Percentiles rank a stretch among this genome's conserved stretches.
phyloP scores from a whole-genome alignment of 2,329 filamentous ascomycete genomes.

The Nothopassalora personata region DNA sequence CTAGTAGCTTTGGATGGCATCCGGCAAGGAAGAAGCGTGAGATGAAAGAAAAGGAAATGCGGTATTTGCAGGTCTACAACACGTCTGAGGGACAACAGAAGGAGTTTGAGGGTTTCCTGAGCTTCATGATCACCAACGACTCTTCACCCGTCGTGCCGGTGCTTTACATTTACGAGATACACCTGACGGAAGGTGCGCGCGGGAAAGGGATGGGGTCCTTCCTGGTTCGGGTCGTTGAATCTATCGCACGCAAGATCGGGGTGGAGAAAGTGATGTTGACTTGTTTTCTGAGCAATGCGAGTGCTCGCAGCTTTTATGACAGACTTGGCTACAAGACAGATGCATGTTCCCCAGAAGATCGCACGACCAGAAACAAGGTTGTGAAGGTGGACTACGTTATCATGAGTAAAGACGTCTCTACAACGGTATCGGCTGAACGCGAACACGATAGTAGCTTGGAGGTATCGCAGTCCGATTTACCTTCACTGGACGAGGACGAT shows the following conservation, averaged over 20 bases:
- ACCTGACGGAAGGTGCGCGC: constrained; percentile 54
- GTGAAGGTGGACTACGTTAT: constrained; percentile 50
- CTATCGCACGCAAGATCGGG: constrained; percentile 50
- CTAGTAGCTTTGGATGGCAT: constrained; percentile 41
- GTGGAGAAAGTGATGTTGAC: constrained; percentile 69
- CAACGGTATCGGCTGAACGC: neutral
- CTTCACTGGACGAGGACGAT: neutral
- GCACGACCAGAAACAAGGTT: constrained; percentile 44
- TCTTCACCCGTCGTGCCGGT: constrained; percentile 55
- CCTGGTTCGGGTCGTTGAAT: constrained; percentile 54
- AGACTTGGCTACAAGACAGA: constrained; percentile 53
- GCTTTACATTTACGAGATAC: constrained; percentile 75
- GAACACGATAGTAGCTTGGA: neutral
- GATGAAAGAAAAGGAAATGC: constrained; percentile 62
- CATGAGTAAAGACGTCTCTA: constrained; percentile 40
- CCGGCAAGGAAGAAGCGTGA: constrained; percentile 54
- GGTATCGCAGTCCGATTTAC: neutral
- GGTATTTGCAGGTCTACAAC: constrained; percentile 57
- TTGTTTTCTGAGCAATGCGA: constrained; percentile 59
- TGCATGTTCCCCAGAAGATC: constrained; percentile 48
- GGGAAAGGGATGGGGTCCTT: constrained; percentile 58
- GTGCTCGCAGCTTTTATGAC: constrained; percentile 57
- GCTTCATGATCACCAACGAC: constrained; percentile 68
- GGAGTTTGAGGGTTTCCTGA: constrained; percentile 43
- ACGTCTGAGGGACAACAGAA: constrained; percentile 14